phyloP scores from a whole-genome alignment of 768 basidiomycete species.

The Mycena indigotica region DNA sequence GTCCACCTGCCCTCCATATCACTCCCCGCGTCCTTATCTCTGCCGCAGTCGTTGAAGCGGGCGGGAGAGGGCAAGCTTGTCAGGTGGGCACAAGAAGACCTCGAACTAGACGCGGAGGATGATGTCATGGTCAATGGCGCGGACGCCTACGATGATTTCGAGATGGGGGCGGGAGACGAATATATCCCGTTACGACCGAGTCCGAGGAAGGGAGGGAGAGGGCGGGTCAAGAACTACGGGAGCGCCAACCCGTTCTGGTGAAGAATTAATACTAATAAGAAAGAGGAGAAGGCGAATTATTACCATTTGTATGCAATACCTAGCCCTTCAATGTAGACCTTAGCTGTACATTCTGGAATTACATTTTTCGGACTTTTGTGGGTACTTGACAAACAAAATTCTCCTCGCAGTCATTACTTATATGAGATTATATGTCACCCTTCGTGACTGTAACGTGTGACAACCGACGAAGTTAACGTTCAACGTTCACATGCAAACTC shows the following conservation, averaged over 20 bases:
- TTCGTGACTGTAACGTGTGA: too few relatives aligned
- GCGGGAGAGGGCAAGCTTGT: slow-evolving; percentile 42
- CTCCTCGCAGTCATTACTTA: too few relatives aligned
- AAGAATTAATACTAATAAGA: not conserved
- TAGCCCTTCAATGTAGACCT: not conserved
- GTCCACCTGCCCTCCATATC: slow-evolving; percentile 6
- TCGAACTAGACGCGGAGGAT: slow-evolving; percentile 41
- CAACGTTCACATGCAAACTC: too few relatives aligned
- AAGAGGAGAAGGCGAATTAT: too few relatives aligned
- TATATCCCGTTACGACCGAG: slow-evolving; percentile 49
- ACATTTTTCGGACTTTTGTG: too few relatives aligned
- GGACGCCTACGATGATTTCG: slow-evolving; percentile 32
- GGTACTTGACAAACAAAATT: too few relatives aligned
- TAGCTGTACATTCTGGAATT: not conserved
- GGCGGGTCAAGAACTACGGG: slow-evolving; percentile 17
- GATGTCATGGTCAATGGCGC: slow-evolving; percentile 49
- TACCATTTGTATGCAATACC: not conserved
- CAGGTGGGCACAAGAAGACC: slow-evolving; percentile 52
- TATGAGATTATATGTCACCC: too few relatives aligned
- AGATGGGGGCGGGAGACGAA: slow-evolving; percentile 36
- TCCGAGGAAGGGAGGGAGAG: slow-evolving; percentile 17
- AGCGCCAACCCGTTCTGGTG: slow-evolving; percentile 21
- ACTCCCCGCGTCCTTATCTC: not conserved
- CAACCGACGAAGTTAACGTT: too few relatives aligned
- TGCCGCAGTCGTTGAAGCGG: slow-evolving; percentile 12